Evolutionary conservation across 2,329 filamentous ascomycete species (phyloP).

Genomic region (Calonectria hongkongensis): DNA sequence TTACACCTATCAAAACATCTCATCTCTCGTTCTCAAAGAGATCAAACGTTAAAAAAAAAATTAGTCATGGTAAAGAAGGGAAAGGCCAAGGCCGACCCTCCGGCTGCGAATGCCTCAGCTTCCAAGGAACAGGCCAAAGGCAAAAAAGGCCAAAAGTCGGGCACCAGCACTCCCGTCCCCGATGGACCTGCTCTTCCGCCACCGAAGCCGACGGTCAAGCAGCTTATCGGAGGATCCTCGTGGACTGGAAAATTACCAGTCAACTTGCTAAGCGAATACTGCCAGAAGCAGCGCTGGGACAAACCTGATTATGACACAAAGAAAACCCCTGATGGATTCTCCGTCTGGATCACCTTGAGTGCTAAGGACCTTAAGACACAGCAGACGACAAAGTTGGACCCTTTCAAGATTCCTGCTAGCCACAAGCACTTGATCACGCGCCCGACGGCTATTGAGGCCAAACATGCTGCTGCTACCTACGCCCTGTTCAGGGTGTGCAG

Average conservation of each 20-base stretch:
- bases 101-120: constrained; percentile 58
- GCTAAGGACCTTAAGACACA: constrained; percentile 87
- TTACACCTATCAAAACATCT: constrained; percentile 5
- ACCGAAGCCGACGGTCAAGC: constrained; percentile 80
- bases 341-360: constrained; percentile 87
- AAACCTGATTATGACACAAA: constrained; percentile 92
- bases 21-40: constrained; percentile 26
- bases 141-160: constrained; percentile 62
- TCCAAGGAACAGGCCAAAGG: constrained; percentile 67
- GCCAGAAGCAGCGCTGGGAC: constrained; percentile 96
- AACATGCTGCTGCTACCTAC: constrained; percentile 95
- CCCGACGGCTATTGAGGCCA: constrained; percentile 89
- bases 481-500: constrained; percentile 93
- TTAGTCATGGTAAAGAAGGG: constrained; percentile 70
- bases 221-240: constrained; percentile 93
- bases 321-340: constrained; percentile 83
- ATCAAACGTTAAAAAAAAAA: constrained; percentile 30
- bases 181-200: constrained; percentile 64
- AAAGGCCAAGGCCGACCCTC: constrained; percentile 68
- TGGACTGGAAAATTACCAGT: constrained; percentile 99
- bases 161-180: constrained; percentile 52
- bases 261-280: constrained; percentile 94
- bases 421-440: constrained; percentile 86
- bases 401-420: constrained; percentile 86
- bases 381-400: constrained; percentile 83